Evolutionary conservation across 2,329 filamentous ascomycete genomes (phyloP).

Genomic region (Cadophora sp.): DNA sequence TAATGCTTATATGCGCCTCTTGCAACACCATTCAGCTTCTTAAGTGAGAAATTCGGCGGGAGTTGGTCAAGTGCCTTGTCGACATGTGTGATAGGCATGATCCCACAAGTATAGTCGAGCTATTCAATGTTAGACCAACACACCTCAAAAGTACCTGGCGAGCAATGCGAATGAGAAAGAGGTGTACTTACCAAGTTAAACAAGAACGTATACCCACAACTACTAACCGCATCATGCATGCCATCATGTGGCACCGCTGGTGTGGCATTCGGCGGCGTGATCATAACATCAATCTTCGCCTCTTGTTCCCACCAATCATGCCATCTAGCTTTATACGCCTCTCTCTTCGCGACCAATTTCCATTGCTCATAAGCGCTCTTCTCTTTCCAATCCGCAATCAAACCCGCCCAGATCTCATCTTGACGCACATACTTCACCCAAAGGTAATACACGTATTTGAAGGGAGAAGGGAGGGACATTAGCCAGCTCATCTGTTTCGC

Average conservation of each 20-base stretch:
- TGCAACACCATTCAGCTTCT: slow-evolving; percentile 78
- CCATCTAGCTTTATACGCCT: slow-evolving; percentile 79
- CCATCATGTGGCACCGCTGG: slow-evolving; percentile 86
- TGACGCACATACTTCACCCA: slow-evolving; percentile 85
- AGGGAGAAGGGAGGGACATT: slow-evolving; percentile 72
- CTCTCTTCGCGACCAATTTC: slow-evolving; percentile 78
- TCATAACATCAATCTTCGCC: slow-evolving; percentile 75
- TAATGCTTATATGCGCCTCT: slow-evolving; percentile 87
- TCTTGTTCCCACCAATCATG: slow-evolving; percentile 85
- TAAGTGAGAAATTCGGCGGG: slow-evolving; percentile 64
- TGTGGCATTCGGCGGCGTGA: slow-evolving; percentile 88
- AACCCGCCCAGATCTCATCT: slow-evolving; percentile 78
- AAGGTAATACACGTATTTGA: slow-evolving; percentile 87
- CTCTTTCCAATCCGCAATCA: slow-evolving; percentile 75
- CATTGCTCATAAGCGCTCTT: slow-evolving; percentile 82
- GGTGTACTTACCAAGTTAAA: slow-evolving; percentile 76
- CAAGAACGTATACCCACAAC: slow-evolving; percentile 91
- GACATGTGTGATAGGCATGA: slow-evolving; percentile 86
- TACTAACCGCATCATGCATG: slow-evolving; percentile 85
- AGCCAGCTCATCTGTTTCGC: slow-evolving; percentile 77
- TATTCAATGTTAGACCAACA: slow-evolving; percentile 44
- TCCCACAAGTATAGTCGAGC: slow-evolving; percentile 85
- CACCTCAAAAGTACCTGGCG: not conserved
- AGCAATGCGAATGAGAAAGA: not conserved
- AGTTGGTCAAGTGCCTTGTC: slow-evolving; percentile 72